Conservation (phyloP, 352 stramenopile genomes). For the Plasmopara halstedii region DNA sequence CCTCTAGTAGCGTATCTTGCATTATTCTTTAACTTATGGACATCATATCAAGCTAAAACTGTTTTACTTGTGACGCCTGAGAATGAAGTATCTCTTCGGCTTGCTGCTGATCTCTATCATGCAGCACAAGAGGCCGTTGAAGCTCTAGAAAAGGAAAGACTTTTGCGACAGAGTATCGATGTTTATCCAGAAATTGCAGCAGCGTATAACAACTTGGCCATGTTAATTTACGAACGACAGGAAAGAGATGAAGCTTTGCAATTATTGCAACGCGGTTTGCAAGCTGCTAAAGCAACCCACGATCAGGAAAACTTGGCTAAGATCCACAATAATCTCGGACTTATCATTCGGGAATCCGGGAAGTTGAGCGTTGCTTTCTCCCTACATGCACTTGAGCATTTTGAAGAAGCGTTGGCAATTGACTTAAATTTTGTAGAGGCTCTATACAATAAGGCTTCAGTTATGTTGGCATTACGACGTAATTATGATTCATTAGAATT, state of each 20-base stretch:
- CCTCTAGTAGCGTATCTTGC: too few relatives aligned
- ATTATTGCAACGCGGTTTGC: slow-evolving; percentile 34
- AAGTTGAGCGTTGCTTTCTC: slow-evolving; percentile 29
- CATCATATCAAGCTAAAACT: not conserved
- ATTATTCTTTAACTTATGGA: slow-evolving; percentile 8
- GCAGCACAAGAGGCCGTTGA: slow-evolving; percentile 8
- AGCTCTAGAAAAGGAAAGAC: slow-evolving; percentile 12
- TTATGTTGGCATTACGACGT: slow-evolving; percentile 32
- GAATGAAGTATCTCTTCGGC: slow-evolving; percentile 17
- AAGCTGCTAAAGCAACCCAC: slow-evolving; percentile 20
- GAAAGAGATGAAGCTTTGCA: slow-evolving; percentile 23
- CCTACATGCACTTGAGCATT: slow-evolving; percentile 49
- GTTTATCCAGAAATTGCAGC: slow-evolving; percentile 35
- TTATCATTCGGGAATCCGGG: slow-evolving; percentile 27
- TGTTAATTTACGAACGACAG: slow-evolving; percentile 34
- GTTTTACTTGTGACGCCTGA: slow-evolving; percentile 15
- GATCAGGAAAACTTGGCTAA: slow-evolving; percentile 33
- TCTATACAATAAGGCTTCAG: slow-evolving; percentile 69
- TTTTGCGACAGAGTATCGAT: slow-evolving; percentile 43
- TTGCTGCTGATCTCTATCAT: slow-evolving; percentile 25
- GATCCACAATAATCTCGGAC: slow-evolving; percentile 75
- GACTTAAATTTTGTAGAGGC: slow-evolving; percentile 31
- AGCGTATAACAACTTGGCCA: slow-evolving; percentile 78
- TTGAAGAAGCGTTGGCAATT: slow-evolving; percentile 39
- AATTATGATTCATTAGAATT: slow-evolving; percentile 30